A percentile compares a stretch with the other conserved stretches of the same genome.
These are phyloP conservation scores for Penicillium capsulatum DNA, from an alignment of 2,329 filamentous ascomycete genomes.

Conservation along the genomic window DNA sequence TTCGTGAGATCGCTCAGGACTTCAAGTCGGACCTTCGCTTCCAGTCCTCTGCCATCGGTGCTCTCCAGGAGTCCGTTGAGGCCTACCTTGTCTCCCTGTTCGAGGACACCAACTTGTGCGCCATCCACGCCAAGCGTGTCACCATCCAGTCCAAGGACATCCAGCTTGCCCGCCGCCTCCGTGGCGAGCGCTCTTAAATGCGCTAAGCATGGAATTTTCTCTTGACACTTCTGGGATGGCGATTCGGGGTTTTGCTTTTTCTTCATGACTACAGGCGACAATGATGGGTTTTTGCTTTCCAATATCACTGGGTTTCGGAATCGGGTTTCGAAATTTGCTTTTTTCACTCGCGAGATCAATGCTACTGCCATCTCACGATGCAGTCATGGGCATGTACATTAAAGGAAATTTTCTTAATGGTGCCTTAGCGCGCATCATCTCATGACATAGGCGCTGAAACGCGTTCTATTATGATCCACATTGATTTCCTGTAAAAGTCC, in stretches of 20 bases:
- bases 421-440: constrained; percentile 30
- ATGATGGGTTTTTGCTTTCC: constrained; percentile 41
- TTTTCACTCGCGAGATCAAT: constrained; percentile 29
- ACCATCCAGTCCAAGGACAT: constrained; percentile 95
- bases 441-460: constrained; percentile 36
- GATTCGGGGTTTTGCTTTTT: constrained; percentile 39
- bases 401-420: constrained; percentile 22
- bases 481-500: background rate
- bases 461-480: constrained; percentile 28
- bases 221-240: constrained; percentile 38
- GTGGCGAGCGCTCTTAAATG: constrained; percentile 80
- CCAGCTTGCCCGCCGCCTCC: constrained; percentile 90
- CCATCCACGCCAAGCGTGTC: constrained; percentile 98
- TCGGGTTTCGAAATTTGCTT: constrained; percentile 34
- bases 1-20: constrained; percentile 93
- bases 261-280: constrained; percentile 41
- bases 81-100: constrained; percentile 98
- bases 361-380: constrained; percentile 29
- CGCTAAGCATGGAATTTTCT: constrained; percentile 27
- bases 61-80: constrained; percentile 97
- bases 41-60: constrained; percentile 96
- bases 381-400: constrained; percentile 39
- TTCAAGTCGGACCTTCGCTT: constrained; percentile 95
- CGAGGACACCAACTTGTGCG: constrained; percentile 97
- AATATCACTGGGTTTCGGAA: constrained; percentile 40